Base-by-base conservation (phyloP, 1,284 basidiomycete genomes). In the Singerocomus inundabilis region DNA sequence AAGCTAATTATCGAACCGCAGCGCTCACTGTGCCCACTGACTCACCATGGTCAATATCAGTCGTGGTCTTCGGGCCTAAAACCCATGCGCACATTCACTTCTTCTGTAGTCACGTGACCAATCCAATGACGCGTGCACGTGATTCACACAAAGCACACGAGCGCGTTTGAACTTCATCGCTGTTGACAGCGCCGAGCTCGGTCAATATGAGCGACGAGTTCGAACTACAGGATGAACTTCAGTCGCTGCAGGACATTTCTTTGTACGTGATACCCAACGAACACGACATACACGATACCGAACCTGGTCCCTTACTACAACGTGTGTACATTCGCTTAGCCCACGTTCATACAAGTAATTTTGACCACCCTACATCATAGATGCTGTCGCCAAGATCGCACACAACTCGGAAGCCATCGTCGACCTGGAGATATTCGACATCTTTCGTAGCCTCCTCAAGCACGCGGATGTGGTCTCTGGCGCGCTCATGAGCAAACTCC, bases 361-460 rank as follows among this genome's bases (percentile, higher is more conserved):
- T 46, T 54, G 37, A 57, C 36, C 31, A 26, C 31, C 44, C 12
- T 39, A 1, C 43, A 54, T 51, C 58, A 12, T 60, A 90, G 85
- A 73, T 53, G 91, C 87, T 25, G 88, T 96, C 44, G 85, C 85
- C 56, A 74, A 81, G 5, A 80, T 91, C 34, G 86, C 89, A 4
- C 78, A 84, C 43, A 80, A 82, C 16, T 84, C 88, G 16, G 84
- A 89, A 25, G 70, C 79, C 3, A 85, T 96, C 46, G 67, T 75
- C 0, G 79, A 89, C 33, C 70, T 73, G 2, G 75, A 82, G 18
- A 80, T 85, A 9, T 90, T 93, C 56, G 91, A 93, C 60, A 80
- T 88, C 18, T 91, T 88, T 59, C 77, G 89, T 46, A 87, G 82
- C 55, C 73, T 94, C 8, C 75, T 94, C 59, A 91, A 91, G 67